A percentile compares a stretch with the other conserved stretches of the same genome.
These are phyloP conservation scores for Candida wancherniae DNA, from an alignment of 805 yeast genomes.

Conservation along the genomic window DNA sequence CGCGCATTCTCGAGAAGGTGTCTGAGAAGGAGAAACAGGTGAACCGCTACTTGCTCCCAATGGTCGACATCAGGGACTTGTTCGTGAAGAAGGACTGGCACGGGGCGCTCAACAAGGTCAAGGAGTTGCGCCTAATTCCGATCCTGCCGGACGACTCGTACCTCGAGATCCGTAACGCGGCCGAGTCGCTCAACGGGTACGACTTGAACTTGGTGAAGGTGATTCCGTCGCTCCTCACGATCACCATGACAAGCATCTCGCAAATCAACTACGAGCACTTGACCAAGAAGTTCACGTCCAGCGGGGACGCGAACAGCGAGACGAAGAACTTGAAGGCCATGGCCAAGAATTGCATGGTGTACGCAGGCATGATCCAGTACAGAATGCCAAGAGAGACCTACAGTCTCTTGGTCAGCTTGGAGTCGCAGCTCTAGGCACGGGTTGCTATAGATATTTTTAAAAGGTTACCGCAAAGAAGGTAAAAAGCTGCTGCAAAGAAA, in stretches of 20 bases:
- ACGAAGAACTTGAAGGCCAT: slow-evolving; percentile 48
- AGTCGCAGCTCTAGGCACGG: slow-evolving; percentile 32
- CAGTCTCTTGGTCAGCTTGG: slow-evolving; percentile 62
- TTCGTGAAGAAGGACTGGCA: slow-evolving; percentile 58
- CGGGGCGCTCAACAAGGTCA: slow-evolving; percentile 50
- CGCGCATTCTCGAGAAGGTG: slow-evolving; percentile 54
- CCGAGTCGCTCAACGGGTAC: slow-evolving; percentile 50
- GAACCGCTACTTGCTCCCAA: slow-evolving; percentile 56
- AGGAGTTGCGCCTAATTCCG: slow-evolving; percentile 64
- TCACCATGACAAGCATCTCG: slow-evolving; percentile 74
- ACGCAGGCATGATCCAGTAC: slow-evolving; percentile 92
- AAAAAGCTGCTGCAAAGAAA: too few relatives aligned
- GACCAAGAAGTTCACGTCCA: slow-evolving; percentile 39
- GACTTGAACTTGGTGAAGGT: slow-evolving; percentile 73
- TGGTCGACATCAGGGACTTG: slow-evolving; percentile 61
- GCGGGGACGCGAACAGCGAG: slow-evolving; percentile 48
- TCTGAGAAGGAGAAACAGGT: slow-evolving; percentile 56
- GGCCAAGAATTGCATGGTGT: slow-evolving; percentile 86
- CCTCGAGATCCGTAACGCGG: slow-evolving; percentile 55
- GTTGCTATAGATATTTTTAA: background rate
- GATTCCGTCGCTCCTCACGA: slow-evolving; percentile 72
- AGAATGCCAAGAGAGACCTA: slow-evolving; percentile 86
- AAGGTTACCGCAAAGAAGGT: too few relatives aligned
- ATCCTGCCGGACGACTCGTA: slow-evolving; percentile 45
- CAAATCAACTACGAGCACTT: slow-evolving; percentile 46